Conservation (phyloP, 192 early-diverging fungal genomes). For the Podila verticillata region DNA sequence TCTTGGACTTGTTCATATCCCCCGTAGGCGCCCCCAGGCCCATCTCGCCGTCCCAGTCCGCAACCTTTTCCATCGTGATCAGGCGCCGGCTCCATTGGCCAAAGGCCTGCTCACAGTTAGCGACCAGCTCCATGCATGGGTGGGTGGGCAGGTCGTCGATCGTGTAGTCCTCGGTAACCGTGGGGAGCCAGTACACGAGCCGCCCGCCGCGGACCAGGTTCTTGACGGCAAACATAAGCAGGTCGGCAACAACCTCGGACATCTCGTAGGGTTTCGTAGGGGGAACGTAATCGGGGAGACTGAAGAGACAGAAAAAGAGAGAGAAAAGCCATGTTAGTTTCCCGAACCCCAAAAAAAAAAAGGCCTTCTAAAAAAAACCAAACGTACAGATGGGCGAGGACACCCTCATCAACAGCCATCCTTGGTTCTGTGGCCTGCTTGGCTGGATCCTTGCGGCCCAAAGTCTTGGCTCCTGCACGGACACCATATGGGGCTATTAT, state of each 20-base stretch:
- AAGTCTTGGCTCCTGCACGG: slow-evolving; percentile 93
- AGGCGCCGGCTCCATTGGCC: slow-evolving; percentile 91
- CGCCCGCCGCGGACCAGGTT: slow-evolving; percentile 83
- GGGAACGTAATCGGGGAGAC: slow-evolving; percentile 78
- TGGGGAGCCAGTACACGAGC: slow-evolving; percentile 97
- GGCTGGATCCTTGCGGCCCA: slow-evolving; percentile 71
- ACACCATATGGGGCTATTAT: slow-evolving; percentile 93
- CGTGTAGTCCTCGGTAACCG: slow-evolving; percentile 84
- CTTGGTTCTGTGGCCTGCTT: slow-evolving; percentile 54
- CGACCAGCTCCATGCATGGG: slow-evolving; percentile 79
- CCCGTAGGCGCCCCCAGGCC: slow-evolving; percentile 27
- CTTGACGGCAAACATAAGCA: slow-evolving; percentile 84
- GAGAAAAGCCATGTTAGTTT: neutral
- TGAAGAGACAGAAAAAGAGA: slow-evolving; percentile 20
- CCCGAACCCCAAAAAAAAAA: too few species aligned
- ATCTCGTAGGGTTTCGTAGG: slow-evolving; percentile 97
- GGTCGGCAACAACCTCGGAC: slow-evolving; percentile 85
- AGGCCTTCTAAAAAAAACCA: neutral
- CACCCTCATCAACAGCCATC: slow-evolving; percentile 54
- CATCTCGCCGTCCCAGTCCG: slow-evolving; percentile 43
- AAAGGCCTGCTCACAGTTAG: slow-evolving; percentile 96
- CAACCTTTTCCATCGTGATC: slow-evolving; percentile 94
- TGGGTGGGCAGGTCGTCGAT: slow-evolving; percentile 86
- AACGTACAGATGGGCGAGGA: slow-evolving; percentile 56
- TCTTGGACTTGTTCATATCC: slow-evolving; percentile 50